Percentiles rank a stretch among this genome's conserved stretches.
Conservation (phyloP, 176 grass and related monocot genomes). For the Sorghum bicolor region Sorghum_bicolor_NCBIv3 NC_012870.2:66972001-66972500, state of each 20-base stretch:
- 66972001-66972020: slow-evolving; percentile 16
- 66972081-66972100: slow-evolving; percentile 23
- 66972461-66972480: not conserved
- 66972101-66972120: slow-evolving; percentile 29
- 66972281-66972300: slow-evolving; percentile 12
- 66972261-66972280: not conserved
- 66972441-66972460: not conserved
- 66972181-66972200: not conserved
- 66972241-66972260: not conserved
- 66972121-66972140: slow-evolving; percentile 36
- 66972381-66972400: slow-evolving; percentile 19
- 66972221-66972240: slow-evolving; percentile 38
- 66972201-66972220: slow-evolving; percentile 31
- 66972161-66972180: slow-evolving; percentile 40
- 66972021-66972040: slow-evolving; percentile 17
- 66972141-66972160: slow-evolving; percentile 39
- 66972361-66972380: not conserved
- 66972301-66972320: slow-evolving; percentile 30
- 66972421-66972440: slow-evolving; percentile 24
- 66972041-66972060: not conserved
- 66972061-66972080: slow-evolving; percentile 42
- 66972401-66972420: slow-evolving; percentile 26
- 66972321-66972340: slow-evolving; percentile 17
- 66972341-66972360: not conserved
- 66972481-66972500: slow-evolving; percentile 20